phyloP scores from a whole-genome alignment of 192 early-diverging fungal species.

The Chytriomyces sp. region DNA sequence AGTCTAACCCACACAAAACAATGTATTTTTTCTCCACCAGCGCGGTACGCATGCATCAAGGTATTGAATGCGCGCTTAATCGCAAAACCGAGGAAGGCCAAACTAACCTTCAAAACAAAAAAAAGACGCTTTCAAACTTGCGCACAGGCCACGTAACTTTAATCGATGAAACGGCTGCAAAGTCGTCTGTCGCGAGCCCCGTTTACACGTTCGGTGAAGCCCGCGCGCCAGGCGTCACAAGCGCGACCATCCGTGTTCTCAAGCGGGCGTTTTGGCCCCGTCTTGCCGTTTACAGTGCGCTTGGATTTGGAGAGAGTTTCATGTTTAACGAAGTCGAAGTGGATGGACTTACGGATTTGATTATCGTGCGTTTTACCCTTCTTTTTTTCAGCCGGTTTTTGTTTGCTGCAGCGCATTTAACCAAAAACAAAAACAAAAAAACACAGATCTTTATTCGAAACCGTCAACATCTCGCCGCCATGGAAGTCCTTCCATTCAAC shows the following conservation, averaged over 20 bases:
- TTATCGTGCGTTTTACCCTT: conserved; percentile 44
- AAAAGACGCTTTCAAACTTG: conserved; percentile 1
- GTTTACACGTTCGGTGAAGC: conserved; percentile 9
- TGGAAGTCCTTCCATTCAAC: conserved; percentile 52
- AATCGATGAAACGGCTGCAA: not conserved
- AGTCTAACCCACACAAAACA: not conserved
- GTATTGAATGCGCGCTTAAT: not conserved
- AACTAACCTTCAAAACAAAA: not conserved
- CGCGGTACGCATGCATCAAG: not conserved
- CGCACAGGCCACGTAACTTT: not conserved
- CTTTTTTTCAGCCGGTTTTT: conserved; percentile 6
- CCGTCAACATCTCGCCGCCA: conserved; percentile 55
- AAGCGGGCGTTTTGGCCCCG: conserved; percentile 70
- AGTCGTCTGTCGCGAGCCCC: not conserved
- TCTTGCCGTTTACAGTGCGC: conserved; percentile 52
- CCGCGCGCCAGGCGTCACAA: not conserved
- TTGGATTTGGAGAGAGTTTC: conserved; percentile 75
- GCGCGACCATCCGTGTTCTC: conserved; percentile 54
- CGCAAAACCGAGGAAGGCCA: not conserved
- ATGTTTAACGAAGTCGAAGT: conserved; percentile 69
- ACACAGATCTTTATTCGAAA: conserved; percentile 60
- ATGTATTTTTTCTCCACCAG: not conserved
- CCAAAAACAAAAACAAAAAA: not conserved
- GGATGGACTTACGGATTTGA: conserved; percentile 59
- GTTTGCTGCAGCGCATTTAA: not conserved